Base-by-base conservation (phyloP, 2,329 filamentous ascomycete genomes). In the Colletotrichum phormii region DNA sequence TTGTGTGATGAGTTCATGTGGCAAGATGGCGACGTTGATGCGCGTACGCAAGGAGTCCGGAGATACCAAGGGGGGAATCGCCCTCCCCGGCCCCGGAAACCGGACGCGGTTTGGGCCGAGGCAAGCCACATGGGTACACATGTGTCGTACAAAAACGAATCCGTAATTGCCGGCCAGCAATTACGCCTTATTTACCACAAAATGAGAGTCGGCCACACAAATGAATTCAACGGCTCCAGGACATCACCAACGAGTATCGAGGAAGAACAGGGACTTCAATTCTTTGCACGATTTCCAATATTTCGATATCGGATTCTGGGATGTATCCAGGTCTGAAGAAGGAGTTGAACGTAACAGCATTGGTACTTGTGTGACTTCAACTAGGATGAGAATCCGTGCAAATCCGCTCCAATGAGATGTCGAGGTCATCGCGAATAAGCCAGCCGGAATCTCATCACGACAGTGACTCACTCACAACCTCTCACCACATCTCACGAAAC, bases 61-160 rank as follows among this genome's bases (percentile, higher is more conserved):
- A 51, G 35, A 18, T 33, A 26, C 31, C n/a, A 42, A 15, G 13
- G 26, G 22, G 13, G 9, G 15, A 24, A 42, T 9, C 26, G 29
- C 33, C 18, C 18, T 12, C 35, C 55, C 70, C 60, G 61, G 60
- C 46, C 13, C 33, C 71, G 71, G 60, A 51, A 26, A 11, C 33
- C 66, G 71, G 60, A 42, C 15, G 22, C 24, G 65, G 12, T 42
- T 62, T 73, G 49, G 46, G 67, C 71, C 60, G 71, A 73, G 49
- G 61, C 60, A 62, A 67, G 51, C 68, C 63, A 49, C n/a, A 6
- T 12, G 11, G 3, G 11, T 15, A 31, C n/a, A n/a, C n/a, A n/a
- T n/a, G n/a, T n/a, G n/a, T n/a, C n/a, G n/a, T n/a, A n/a, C n/a
- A n/a, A n/a, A n/a, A n/a, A n/a, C n/a, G n/a, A n/a, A n/a, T n/a